phyloP scores from a whole-genome alignment of 1,139 yeast species.

The Debaryomyces fabryi region DNA sequence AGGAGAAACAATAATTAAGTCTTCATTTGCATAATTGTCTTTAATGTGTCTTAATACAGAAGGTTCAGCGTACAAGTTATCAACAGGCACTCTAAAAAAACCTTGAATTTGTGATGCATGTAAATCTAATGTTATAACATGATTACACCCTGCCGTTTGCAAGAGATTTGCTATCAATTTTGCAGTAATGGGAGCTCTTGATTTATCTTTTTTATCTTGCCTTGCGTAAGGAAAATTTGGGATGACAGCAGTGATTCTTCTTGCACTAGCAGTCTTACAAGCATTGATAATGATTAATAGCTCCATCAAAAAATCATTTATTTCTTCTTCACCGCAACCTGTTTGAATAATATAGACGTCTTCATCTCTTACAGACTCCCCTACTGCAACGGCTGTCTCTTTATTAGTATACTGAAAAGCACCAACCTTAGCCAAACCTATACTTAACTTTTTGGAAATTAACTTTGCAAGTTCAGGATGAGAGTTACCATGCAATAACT shows the following conservation, averaged over 20 bases:
- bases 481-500: constrained; percentile 84
- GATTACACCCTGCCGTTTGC: constrained; percentile 95
- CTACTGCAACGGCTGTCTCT: constrained; percentile 90
- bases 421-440: constrained; percentile 61
- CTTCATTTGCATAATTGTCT: constrained; percentile 64
- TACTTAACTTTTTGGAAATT: constrained; percentile 63
- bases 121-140: constrained; percentile 95
- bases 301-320: constrained; percentile 88
- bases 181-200: constrained; percentile 97
- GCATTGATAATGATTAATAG: constrained; percentile 91
- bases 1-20: constrained; percentile 89
- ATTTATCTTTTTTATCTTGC: constrained; percentile 95
- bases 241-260: constrained; percentile 91
- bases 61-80: constrained; percentile 94
- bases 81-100: constrained; percentile 94
- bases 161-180: constrained; percentile 94
- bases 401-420: constrained; percentile 75
- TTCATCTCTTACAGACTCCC: constrained; percentile 95
- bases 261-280: constrained; percentile 92
- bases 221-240: constrained; percentile 98
- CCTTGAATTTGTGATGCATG: constrained; percentile 99
- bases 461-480: constrained; percentile 79
- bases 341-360: constrained; percentile 92
- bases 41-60: constrained; percentile 85
- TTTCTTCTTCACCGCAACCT: constrained; percentile 73